A percentile compares a stretch with the other conserved stretches of the same genome.
Evolutionary conservation across 164 flowering plant genomes (phyloP).

Genomic region (Vitis riparia): DNA sequence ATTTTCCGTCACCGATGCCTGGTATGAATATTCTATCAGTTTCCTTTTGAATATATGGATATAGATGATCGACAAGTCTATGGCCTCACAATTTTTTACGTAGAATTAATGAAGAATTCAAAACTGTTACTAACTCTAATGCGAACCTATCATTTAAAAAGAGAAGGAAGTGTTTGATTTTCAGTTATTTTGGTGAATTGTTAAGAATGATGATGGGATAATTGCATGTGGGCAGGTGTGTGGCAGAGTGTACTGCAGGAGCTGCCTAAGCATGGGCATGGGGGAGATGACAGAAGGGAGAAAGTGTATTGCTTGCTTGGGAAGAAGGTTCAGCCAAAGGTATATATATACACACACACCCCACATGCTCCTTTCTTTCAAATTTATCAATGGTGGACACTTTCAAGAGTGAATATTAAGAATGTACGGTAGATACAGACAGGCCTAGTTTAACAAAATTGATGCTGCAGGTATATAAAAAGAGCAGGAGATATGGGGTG

Average conservation of each 20-base stretch:
- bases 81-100: no score
- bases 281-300: constrained; percentile 85
- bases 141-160: no score
- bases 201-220: no score
- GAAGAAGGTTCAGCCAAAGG: constrained; percentile 69
- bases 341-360: constrained; percentile 10
- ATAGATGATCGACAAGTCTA: no score
- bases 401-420: no score
- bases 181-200: no score
- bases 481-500: constrained; percentile 57
- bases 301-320: constrained; percentile 69
- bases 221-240: constrained; percentile 47
- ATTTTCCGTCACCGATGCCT: constrained; percentile 67
- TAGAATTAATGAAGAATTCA: no score
- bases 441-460: neutral
- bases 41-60: no score
- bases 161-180: no score
- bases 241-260: constrained; percentile 76
- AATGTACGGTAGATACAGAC: neutral
- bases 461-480: constrained; percentile 42
- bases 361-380: neutral
- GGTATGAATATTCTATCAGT: constrained; percentile 24
- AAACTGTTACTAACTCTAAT: no score
- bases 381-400: neutral
- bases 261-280: constrained; percentile 61